Evolutionary conservation across 2,329 filamentous ascomycete species (phyloP).

Genomic region (Ophiostoma sp.): DNA sequence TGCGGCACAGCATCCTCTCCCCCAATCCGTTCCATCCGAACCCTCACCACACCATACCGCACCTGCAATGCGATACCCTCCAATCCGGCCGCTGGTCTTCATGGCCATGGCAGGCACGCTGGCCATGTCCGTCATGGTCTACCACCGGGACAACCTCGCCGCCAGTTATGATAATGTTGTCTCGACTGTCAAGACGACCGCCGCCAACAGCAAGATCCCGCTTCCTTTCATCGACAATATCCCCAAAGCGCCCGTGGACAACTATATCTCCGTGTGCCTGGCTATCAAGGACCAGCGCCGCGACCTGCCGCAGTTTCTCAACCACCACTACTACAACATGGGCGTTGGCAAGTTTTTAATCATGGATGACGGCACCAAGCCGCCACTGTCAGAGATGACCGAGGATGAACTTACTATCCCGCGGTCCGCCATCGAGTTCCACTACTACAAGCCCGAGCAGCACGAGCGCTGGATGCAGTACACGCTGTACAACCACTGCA

Average conservation of each 20-base stretch:
- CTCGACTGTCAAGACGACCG: conserved; percentile 17
- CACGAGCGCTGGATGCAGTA: conserved; percentile 25
- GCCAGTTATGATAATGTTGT: conserved; percentile 22
- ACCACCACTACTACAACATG: conserved; percentile 27
- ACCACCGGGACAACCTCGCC: conserved; percentile 21
- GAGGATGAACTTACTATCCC: conserved; percentile 22
- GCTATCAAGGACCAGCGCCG: conserved; percentile 24
- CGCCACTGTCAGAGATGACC: conserved; percentile 20
- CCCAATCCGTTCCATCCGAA: not conserved
- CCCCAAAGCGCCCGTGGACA: conserved; percentile 16
- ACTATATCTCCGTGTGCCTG: conserved; percentile 23
- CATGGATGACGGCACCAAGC: conserved; percentile 24
- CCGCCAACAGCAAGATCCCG: conserved; percentile 18
- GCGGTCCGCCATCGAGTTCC: conserved; percentile 22
- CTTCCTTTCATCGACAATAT: conserved; percentile 13
- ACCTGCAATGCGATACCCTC: not conserved
- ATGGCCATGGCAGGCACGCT: conserved; percentile 20
- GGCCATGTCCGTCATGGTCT: conserved; percentile 19
- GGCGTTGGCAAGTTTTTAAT: conserved; percentile 24
- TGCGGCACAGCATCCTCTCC: conserved; percentile 4
- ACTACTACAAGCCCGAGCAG: conserved; percentile 22
- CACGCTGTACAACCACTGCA: conserved; percentile 22
- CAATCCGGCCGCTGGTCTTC: conserved; percentile 15
- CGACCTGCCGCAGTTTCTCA: conserved; percentile 24
- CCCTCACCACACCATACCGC: not conserved